phyloP scores from a whole-genome alignment of 805 yeast species.

The Yueomyces sinensis region DNA sequence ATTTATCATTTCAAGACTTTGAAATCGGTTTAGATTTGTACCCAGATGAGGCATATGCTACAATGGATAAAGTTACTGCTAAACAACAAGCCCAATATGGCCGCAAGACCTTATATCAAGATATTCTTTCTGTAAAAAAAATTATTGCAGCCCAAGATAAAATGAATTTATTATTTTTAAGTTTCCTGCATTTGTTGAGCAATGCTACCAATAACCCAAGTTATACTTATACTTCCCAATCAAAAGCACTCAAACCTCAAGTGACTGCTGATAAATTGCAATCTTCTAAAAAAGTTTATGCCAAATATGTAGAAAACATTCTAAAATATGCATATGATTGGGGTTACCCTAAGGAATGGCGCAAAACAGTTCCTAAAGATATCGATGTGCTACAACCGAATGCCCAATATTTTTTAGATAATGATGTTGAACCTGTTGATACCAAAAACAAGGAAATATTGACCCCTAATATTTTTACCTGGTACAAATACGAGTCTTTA shows the following conservation, averaged over 20 bases:
- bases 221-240: slow-evolving; percentile 2
- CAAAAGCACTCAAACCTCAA: slow-evolving; percentile 9
- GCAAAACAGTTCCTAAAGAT: neutral
- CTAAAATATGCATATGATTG: slow-evolving; percentile 8
- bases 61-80: neutral
- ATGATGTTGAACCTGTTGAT: slow-evolving; percentile 5
- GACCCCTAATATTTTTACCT: slow-evolving; percentile 9
- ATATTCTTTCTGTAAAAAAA: slow-evolving; percentile 11
- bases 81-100: slow-evolving; percentile 3
- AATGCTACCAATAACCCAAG: slow-evolving; percentile 4
- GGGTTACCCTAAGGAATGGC: slow-evolving; percentile 20
- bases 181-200: slow-evolving; percentile 10
- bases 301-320: slow-evolving; percentile 6
- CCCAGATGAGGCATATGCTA: slow-evolving; percentile 7
- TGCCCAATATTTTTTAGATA: slow-evolving; percentile 6
- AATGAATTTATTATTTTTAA: slow-evolving; percentile 12
- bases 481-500: slow-evolving; percentile 8
- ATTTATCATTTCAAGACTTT: slow-evolving; percentile 20
- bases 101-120: slow-evolving; percentile 9
- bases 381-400: slow-evolving; percentile 5
- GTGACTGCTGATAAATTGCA: slow-evolving; percentile 4
- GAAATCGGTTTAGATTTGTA: slow-evolving; percentile 19
- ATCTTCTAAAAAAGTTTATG: slow-evolving; percentile 5
- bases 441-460: slow-evolving; percentile 9
- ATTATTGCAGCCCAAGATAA: slow-evolving; percentile 13